A percentile compares a stretch with the other conserved stretches of the same genome.
These are phyloP conservation scores for Neurospora pannonica DNA, from an alignment of 495 filamentous ascomycete genomes.

Conservation along the genomic window DNA sequence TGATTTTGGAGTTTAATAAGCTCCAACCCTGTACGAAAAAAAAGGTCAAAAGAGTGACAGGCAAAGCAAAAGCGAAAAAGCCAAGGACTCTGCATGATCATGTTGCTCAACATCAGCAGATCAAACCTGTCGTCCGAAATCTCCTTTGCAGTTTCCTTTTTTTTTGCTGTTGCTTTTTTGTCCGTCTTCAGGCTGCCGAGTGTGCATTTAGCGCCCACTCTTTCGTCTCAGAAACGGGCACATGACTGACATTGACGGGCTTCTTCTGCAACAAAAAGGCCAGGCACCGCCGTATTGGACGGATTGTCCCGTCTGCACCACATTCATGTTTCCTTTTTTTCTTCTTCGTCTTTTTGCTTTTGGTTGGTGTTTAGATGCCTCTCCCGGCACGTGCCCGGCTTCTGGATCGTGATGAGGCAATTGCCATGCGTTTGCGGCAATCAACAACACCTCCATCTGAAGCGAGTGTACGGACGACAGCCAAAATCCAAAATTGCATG, in stretches of 20 bases:
- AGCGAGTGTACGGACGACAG: not conserved
- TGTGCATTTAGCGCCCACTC: not conserved
- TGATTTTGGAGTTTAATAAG: not conserved
- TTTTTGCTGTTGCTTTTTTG: not conserved
- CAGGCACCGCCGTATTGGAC: not conserved
- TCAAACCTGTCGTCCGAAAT: not conserved
- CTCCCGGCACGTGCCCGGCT: not conserved
- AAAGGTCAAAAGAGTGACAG: not conserved
- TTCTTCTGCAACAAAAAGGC: not conserved
- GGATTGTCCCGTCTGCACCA: not conserved
- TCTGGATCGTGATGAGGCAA: not conserved
- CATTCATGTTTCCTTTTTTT: not conserved
- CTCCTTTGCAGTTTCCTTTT: not conserved
- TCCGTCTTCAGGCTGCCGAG: not conserved
- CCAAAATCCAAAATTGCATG: not conserved
- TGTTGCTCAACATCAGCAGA: not conserved
- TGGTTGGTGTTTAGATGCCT: not conserved
- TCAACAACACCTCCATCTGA: not conserved
- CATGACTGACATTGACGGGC: not conserved
- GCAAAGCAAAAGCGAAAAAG: not conserved
- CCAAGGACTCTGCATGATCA: not conserved
- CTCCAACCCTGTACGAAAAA: not conserved
- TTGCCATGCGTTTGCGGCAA: not conserved
- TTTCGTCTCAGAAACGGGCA: not conserved
- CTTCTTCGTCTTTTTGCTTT: not conserved